Conservation (phyloP, 331 rosid genomes). For the Pyracantha coccinea region DNA sequence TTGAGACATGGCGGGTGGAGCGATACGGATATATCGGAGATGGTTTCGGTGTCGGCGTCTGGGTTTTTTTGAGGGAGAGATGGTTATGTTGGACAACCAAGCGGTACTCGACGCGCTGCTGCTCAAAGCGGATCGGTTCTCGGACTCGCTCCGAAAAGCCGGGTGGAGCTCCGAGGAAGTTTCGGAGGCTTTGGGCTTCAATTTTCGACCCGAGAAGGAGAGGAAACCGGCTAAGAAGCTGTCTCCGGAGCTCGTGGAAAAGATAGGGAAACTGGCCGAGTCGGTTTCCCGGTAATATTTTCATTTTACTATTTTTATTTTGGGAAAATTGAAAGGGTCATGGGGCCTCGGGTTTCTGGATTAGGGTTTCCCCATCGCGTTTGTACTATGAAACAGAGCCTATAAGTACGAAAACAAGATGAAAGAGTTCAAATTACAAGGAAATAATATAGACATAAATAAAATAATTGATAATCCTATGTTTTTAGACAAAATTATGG, state of each 20-base stretch:
- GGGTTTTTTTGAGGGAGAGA: slow-evolving; percentile 73
- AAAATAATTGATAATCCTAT: background rate
- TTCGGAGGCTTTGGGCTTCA: slow-evolving; percentile 78
- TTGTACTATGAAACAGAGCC: slow-evolving; percentile 42
- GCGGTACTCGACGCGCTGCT: slow-evolving; percentile 80
- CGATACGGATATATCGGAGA: slow-evolving; percentile 74
- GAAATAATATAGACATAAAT: background rate
- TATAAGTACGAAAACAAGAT: slow-evolving; percentile 18
- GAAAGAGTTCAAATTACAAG: slow-evolving; percentile 20
- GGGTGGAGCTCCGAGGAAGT: slow-evolving; percentile 99
- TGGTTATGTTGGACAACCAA: slow-evolving; percentile 78
- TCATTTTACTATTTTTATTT: background rate
- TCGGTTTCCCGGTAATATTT: slow-evolving; percentile 63
- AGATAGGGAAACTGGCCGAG: slow-evolving; percentile 80
- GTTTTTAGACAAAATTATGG: background rate
- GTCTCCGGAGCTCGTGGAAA: slow-evolving; percentile 63
- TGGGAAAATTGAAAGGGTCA: background rate
- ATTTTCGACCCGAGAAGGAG: slow-evolving; percentile 87
- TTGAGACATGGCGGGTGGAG: slow-evolving; percentile 81
- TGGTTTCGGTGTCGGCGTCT: slow-evolving; percentile 62
- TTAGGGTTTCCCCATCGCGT: slow-evolving; percentile 25
- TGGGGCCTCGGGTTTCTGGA: slow-evolving; percentile 8
- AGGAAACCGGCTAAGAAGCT: slow-evolving; percentile 73
- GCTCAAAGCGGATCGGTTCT: slow-evolving; percentile 60
- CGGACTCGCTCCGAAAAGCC: slow-evolving; percentile 78